Conservation (phyloP, 2,329 filamentous ascomycete species). For the Microdochium trichocladiopsis region DNA sequence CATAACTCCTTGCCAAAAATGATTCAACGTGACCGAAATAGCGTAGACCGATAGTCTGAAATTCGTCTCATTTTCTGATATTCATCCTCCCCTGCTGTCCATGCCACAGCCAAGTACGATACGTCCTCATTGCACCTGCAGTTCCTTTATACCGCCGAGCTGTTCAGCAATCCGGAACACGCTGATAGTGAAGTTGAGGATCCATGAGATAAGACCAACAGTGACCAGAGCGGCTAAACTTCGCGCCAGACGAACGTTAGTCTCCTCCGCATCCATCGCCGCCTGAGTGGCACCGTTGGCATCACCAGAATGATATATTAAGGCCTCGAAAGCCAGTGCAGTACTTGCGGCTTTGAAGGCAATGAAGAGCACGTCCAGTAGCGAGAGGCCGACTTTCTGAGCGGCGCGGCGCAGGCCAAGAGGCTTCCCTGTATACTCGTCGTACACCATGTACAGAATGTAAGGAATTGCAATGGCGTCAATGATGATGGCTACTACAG, state of each 20-base stretch:
- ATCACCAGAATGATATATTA: constrained; percentile 48
- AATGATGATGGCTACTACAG: constrained; percentile 82
- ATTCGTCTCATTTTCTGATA: neutral
- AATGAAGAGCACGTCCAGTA: constrained; percentile 93
- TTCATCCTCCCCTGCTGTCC: constrained; percentile 5
- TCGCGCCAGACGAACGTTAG: constrained; percentile 48
- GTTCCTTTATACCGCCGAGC: constrained; percentile 47
- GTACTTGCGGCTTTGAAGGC: constrained; percentile 95
- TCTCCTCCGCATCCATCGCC: constrained; percentile 42
- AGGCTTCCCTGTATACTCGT: constrained; percentile 93
- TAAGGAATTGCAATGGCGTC: constrained; percentile 87
- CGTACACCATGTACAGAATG: constrained; percentile 87
- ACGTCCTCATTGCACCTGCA: constrained; percentile 7
- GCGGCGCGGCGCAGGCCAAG: constrained; percentile 77
- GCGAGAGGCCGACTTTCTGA: constrained; percentile 81
- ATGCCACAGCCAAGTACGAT: constrained; percentile 2
- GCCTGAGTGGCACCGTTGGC: constrained; percentile 22
- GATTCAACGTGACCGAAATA: neutral
- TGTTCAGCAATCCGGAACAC: constrained; percentile 63
- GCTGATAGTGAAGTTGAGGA: constrained; percentile 82
- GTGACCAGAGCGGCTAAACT: constrained; percentile 73
- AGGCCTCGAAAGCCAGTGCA: constrained; percentile 78
- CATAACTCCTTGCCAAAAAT: neutral
- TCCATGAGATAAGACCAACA: constrained; percentile 81
- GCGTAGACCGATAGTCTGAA: too few relatives aligned